Evolutionary conservation across 768 basidiomycete genomes (phyloP), one percentile per base, ranked within the genome.

Genomic region (Boletus patriciae): DNA sequence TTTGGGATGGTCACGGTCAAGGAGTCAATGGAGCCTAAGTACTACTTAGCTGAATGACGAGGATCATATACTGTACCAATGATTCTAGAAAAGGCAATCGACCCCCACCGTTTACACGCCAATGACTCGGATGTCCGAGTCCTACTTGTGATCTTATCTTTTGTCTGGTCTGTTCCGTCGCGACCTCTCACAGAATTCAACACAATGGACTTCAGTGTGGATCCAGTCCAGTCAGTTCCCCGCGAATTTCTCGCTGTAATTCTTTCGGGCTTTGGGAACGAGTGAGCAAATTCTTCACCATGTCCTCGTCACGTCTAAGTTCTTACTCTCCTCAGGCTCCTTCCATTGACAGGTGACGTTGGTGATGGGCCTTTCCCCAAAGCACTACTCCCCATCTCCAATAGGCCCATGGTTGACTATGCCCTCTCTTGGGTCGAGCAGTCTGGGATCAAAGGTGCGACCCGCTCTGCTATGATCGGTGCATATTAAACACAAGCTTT

Each of bases 181-280:
- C 8, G 29, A 29, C 9, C 29, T 29, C 29, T 9, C 9, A 29
- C 10, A 11, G 31, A 31, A 12, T 31, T 11, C 10, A 11, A 11
- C 31, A 19, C 46, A 31, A 88, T 90, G 88, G 84, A 90, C 65
- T 80, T 90, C 60, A 80, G 82, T 55, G 78, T 80, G 53, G 78
- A 81, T 61, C 76, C 79, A 58, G 70, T 76, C 25, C 82, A 80
- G 46, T 75, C 78, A 27, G 77, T 82, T 23, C 79, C 80, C 34
- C 82, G 80, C 31, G 95, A 97, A 70, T 97, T 97, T 69, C 83
- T 90, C 50, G 95, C 91, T 0, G 85, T 98, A 19, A 77, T 97
- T 27, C 79, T 97, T 13, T 90, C 92, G 29, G 95, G 95, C 34
- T 93, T 93, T 75, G 95, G 95, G n/a, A 87, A 90, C 65, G 87